Evolutionary conservation across 768 basidiomycete species (phyloP).

Genomic region (Serendipita indica): DNA sequence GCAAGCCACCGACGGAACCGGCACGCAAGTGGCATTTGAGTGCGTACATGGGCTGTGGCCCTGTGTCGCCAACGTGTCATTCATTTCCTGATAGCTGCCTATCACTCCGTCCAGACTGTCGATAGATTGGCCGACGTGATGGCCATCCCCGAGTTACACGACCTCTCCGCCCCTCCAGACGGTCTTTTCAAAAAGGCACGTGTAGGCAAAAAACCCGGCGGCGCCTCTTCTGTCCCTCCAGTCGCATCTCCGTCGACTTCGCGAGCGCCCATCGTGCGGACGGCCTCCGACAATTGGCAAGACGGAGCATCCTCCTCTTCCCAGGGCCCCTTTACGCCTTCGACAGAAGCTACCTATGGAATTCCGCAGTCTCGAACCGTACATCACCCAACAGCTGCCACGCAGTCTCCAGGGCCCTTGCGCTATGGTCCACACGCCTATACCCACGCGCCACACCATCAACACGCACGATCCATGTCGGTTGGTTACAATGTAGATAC

Average conservation of each 20-base stretch:
- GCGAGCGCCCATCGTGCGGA: background rate
- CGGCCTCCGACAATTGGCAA: background rate
- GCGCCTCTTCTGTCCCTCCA: background rate
- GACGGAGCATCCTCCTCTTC: background rate
- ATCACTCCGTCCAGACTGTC: background rate
- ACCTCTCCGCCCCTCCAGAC: background rate
- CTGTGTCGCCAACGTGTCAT: background rate
- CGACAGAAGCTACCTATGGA: background rate
- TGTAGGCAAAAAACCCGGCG: background rate
- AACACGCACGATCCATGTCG: no score
- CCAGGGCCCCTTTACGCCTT: background rate
- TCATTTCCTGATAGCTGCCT: background rate
- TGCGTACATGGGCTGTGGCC: background rate
- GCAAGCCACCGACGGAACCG: slow-evolving; percentile 12
- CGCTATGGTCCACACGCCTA: no score
- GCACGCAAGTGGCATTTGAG: slow-evolving; percentile 7
- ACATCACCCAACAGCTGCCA: background rate
- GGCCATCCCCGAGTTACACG: background rate
- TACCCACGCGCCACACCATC: no score
- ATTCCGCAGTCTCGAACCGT: background rate
- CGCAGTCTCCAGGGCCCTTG: no score
- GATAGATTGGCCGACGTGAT: background rate
- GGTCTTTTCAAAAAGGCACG: slow-evolving; percentile 4
- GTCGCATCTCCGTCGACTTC: background rate
- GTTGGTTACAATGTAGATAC: no score